These are phyloP conservation scores for Neonectria hederae DNA, from an alignment of 2,329 filamentous ascomycete species.

Conservation along the genomic window DNA sequence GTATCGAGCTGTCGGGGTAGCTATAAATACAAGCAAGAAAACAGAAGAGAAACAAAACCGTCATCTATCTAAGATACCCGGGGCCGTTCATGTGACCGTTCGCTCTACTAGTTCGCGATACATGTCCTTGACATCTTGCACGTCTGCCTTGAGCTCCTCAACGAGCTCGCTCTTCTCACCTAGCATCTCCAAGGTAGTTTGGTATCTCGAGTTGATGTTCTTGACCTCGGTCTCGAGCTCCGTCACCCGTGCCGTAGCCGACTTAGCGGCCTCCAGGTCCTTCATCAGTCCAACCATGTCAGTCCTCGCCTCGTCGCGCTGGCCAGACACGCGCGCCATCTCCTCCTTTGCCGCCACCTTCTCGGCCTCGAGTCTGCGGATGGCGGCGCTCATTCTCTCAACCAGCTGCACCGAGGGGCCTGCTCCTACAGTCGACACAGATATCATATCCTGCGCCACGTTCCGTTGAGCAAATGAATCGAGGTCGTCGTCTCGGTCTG, in stretches of 20 bases:
- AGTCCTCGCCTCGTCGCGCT: slow-evolving; percentile 89
- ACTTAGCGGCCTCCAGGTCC: slow-evolving; percentile 77
- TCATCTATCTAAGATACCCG: slow-evolving; percentile 16
- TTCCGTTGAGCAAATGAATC: slow-evolving; percentile 69
- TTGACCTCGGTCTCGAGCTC: slow-evolving; percentile 74
- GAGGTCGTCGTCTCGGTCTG: slow-evolving; percentile 62
- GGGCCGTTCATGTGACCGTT: slow-evolving; percentile 70
- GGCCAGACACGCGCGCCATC: slow-evolving; percentile 78
- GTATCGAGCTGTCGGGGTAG: slow-evolving; percentile 67
- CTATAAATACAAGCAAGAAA: slow-evolving; percentile 36
- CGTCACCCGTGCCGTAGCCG: slow-evolving; percentile 66
- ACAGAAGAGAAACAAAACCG: slow-evolving; percentile 19
- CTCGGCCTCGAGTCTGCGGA: slow-evolving; percentile 89
- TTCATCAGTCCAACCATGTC: slow-evolving; percentile 93
- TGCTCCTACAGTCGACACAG: slow-evolving; percentile 87
- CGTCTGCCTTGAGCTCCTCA: slow-evolving; percentile 88
- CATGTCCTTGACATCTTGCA: slow-evolving; percentile 93
- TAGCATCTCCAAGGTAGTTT: slow-evolving; percentile 91
- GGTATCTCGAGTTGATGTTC: slow-evolving; percentile 79
- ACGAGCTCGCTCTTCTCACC: slow-evolving; percentile 97
- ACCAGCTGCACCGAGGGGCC: slow-evolving; percentile 95
- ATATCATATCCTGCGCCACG: slow-evolving; percentile 84
- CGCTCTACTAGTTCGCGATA: slow-evolving; percentile 92
- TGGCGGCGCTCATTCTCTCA: slow-evolving; percentile 93
- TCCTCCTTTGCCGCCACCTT: slow-evolving; percentile 92